Evolutionary conservation across 208 protist genomes (phyloP).

Genomic region (Leishmania major): DNA sequence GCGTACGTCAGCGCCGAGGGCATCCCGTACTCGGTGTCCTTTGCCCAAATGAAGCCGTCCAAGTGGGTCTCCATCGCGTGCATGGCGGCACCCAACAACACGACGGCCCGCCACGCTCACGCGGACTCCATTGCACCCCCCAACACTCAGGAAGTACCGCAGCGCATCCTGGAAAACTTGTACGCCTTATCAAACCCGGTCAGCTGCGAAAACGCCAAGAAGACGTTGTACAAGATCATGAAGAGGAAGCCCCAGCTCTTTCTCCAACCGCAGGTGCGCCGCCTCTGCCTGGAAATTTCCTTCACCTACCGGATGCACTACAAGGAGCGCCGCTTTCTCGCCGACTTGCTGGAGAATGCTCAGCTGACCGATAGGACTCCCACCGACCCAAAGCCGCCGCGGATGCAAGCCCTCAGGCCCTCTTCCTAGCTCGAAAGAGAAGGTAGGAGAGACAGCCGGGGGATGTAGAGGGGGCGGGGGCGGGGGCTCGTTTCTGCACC

Average conservation of each 20-base stretch:
- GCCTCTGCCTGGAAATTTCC: constrained; percentile 56
- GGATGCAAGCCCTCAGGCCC: background rate
- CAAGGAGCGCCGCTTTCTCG: constrained; percentile 85
- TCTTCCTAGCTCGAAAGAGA: background rate
- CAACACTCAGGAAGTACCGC: constrained; percentile 33
- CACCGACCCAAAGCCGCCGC: constrained; percentile 4
- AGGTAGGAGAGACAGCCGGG: background rate
- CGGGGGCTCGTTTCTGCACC: background rate
- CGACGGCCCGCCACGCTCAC: constrained; percentile 53
- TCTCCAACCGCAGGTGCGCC: constrained; percentile 51
- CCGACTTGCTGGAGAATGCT: constrained; percentile 74
- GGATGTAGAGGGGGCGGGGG: background rate
- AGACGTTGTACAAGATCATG: constrained; percentile 69
- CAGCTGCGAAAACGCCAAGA: constrained; percentile 76
- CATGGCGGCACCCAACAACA: constrained; percentile 39
- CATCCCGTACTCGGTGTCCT: constrained; percentile 84
- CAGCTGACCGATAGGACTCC: constrained; percentile 37
- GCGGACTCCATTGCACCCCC: constrained; percentile 25
- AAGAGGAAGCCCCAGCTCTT: constrained; percentile 76
- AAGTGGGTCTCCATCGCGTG: constrained; percentile 64
- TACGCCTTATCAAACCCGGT: constrained; percentile 81
- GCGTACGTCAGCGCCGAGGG: constrained; percentile 88
- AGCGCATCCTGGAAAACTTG: constrained; percentile 60
- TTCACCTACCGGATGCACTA: constrained; percentile 77
- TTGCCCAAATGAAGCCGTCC: constrained; percentile 64